Percentiles rank a stretch among this genome's conserved stretches.
Evolutionary conservation across 2,329 filamentous ascomycete species (phyloP).

Genomic region (Cytospora paraplurivora): DNA sequence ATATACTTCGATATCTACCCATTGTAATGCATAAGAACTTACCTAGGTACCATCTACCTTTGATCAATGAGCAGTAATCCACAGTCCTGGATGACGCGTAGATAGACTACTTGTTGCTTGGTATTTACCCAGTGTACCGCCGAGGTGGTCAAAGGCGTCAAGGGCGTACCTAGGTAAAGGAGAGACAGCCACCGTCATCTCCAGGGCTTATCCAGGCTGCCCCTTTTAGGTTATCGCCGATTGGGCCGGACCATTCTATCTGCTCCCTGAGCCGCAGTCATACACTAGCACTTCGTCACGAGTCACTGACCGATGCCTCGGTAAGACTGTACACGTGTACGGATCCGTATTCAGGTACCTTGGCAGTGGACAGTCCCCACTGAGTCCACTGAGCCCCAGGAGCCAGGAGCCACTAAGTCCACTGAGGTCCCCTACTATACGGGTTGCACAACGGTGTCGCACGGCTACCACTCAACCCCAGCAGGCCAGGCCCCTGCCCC

Average conservation of each 20-base stretch:
- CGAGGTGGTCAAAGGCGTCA: too few species aligned
- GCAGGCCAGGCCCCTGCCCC: conserved; percentile 17
- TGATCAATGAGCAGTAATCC: too few species aligned
- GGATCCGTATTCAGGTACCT: not conserved
- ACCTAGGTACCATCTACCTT: too few species aligned
- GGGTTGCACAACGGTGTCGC: too few species aligned
- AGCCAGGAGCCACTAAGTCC: not conserved
- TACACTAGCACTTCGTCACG: not conserved
- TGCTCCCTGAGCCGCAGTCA: not conserved
- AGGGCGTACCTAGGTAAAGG: too few species aligned
- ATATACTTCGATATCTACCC: too few species aligned
- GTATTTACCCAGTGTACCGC: too few species aligned
- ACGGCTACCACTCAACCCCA: not conserved
- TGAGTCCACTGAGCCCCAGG: not conserved
- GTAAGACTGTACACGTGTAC: not conserved
- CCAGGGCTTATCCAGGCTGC: not conserved
- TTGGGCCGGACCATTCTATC: not conserved
- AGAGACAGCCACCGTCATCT: conserved; percentile 1
- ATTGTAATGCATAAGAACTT: too few species aligned
- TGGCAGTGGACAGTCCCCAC: not conserved
- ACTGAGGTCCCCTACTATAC: not conserved
- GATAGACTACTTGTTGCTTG: too few species aligned
- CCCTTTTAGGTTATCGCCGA: conserved; percentile 12
- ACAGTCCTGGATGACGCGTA: too few species aligned
- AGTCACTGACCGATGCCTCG: not conserved